Base-by-base conservation (phyloP, 805 yeast species). In the Clavispora santaluciae region DNA sequence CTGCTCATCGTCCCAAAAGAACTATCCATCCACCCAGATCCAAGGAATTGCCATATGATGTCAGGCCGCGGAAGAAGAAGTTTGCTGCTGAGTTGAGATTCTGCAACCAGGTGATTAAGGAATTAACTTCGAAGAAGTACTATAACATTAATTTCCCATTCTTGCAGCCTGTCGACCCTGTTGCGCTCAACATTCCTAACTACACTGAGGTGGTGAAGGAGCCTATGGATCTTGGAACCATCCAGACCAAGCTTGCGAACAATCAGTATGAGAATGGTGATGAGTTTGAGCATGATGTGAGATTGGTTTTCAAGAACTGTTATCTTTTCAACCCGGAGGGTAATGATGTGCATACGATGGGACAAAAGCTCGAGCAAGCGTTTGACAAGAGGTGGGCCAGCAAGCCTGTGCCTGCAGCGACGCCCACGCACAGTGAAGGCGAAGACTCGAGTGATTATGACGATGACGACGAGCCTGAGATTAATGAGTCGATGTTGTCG, bases 21-120 rank as follows among this genome's bases (percentile, higher is more conserved):
- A 93, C 88, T 51, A 88, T 93, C 36, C 97, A 90, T 60, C 99
- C 99, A 3, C 99, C 99, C 40, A 83, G 86, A 57, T 86, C 96
- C 23, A 87, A 87, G 57, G 97, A 93, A 59, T 78, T 90, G 61
- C 95, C 95, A 3, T 88, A 87, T 56, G 96, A 89, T 56, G 80
- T 80, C 40, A 75, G 90, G 57, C 99, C 99, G 35, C 78, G 95
- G 50, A 86, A 86, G 66, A 90, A 91, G 76, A 91, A 88, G 69
- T 81, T 73, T 57, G 95, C 91, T 29, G 84, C 91, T 8, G 97
- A 91, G 61, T 75, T 93, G 59, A 76, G 90, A 56, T 93, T 83
- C 64, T 87, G 95, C 59, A 83, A 79, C 51, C 85, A 78, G 58
- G 79, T 90, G 3, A 64, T 93, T 41, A 86, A 85, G 59, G 99